These are phyloP conservation scores for Rhizopus microsporus DNA, from an alignment of 371 early-diverging fungal species.

Conservation along the genomic window DNA sequence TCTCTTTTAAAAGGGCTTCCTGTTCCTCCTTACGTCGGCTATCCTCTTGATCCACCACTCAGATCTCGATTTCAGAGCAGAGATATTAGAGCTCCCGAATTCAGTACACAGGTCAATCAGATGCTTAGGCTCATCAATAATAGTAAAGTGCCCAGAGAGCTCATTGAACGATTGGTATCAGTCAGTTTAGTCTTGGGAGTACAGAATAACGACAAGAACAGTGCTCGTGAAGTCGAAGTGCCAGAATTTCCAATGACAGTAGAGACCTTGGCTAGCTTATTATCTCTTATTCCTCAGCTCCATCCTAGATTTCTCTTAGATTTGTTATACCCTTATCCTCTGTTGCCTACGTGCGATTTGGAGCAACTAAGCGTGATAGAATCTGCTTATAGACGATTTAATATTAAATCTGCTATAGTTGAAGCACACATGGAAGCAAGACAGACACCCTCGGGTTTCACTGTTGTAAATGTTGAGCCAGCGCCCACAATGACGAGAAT, in stretches of 20 bases:
- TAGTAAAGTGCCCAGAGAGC: slow-evolving; percentile 26
- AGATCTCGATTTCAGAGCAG: slow-evolving; percentile 80
- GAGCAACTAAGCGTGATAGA: slow-evolving; percentile 69
- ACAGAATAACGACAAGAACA: slow-evolving; percentile 35
- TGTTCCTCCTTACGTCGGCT: slow-evolving; percentile 78
- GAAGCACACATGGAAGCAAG: slow-evolving; percentile 49
- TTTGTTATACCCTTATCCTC: slow-evolving; percentile 67
- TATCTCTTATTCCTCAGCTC: slow-evolving; percentile 51
- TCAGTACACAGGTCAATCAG: slow-evolving; percentile 61
- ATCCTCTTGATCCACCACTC: slow-evolving; percentile 83
- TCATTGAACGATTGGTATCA: slow-evolving; percentile 65
- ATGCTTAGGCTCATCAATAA: slow-evolving; percentile 36
- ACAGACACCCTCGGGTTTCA: slow-evolving; percentile 63
- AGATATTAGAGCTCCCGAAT: slow-evolving; percentile 63
- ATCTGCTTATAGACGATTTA: slow-evolving; percentile 72
- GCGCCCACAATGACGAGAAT: slow-evolving; percentile 10
- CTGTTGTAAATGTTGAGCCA: slow-evolving; percentile 42
- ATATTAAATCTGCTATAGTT: slow-evolving; percentile 48
- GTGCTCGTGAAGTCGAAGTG: slow-evolving; percentile 54
- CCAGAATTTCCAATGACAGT: slow-evolving; percentile 75
- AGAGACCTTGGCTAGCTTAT: slow-evolving; percentile 54
- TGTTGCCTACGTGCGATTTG: slow-evolving; percentile 62
- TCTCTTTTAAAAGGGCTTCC: slow-evolving; percentile 55
- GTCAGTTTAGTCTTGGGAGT: slow-evolving; percentile 64
- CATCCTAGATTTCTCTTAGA: slow-evolving; percentile 67